Base-by-base conservation (phyloP, 306 rosid genomes). In the Acacia confusa region DNA sequence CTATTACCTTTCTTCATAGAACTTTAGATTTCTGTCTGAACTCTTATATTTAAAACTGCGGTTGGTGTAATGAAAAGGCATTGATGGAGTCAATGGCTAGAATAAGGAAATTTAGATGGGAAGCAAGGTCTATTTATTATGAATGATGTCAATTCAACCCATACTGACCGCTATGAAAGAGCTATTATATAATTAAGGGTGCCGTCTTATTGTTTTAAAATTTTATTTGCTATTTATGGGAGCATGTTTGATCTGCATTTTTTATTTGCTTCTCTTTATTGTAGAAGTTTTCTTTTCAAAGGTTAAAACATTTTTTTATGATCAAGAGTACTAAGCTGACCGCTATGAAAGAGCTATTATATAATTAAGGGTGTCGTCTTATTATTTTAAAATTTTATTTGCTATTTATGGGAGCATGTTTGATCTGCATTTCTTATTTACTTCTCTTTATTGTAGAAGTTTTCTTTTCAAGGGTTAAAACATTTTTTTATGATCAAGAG, bases 51-150 rank as follows among this genome's bases (percentile, higher is more conserved):
- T 43, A 28, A 38, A 34, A 41, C 19, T 63, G 71, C 28, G 40
- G 14, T 70, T 58, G 20, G 58, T 52, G 70, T 75, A 34, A 25
- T 48, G 70, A 75, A 63, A 48, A 47, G 45, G 15, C 40, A 70
- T 28, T 47, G 64, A 61, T 30, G 27, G 30, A 43, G 72, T 32
- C 81, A 34, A 34, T 84, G 52, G 69, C 50, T 30, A 70, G 30
- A 76, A 12, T 30, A 55, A 43, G 57, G 16, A 66, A 25, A 69
- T 53, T 64, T 66, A 57, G 16, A 47, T 43, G 71, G 77, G 43
- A 60, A 70, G 36, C 74, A 22, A 30, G 17, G 28, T 48, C 19
- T 47, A 10, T 52, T 50, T 19, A 30, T 48, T 50, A 30, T 4
- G 63, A 73, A 28, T 19, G 19, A 30, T 19, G 44, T 30, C 1